Base-by-base conservation (phyloP, 306 rosid genomes). In the Rosa rugosa region DNA sequence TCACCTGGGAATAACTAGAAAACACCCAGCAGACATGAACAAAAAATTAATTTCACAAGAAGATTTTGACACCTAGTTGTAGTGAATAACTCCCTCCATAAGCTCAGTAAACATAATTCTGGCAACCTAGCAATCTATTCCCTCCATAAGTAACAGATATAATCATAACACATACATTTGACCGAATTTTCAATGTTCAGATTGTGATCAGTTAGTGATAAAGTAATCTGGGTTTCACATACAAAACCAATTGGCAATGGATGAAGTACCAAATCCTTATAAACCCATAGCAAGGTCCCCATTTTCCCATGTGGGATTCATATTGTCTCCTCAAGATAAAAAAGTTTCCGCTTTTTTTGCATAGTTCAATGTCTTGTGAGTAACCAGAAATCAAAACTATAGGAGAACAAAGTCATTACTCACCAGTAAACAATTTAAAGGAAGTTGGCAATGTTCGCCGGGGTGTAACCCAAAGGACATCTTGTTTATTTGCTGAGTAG, bases 381-480 rank as follows among this genome's bases (percentile, higher is more conserved):
- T 18, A 12, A 31, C 49, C 25, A 72, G 64, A 66, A 64, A 54
- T 65, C 53, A 64, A 83, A 50, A 73, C 79, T n/a, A 77, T 76
- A n/a, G 27, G 51, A 72, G 23, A 4, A 57, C 18, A 34, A 46
- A 23, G 53, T 41, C 49, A 42, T 72, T 38, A 79, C 89, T 82
- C 77, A 93, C 99, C 99, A 20, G 99, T 95, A 84, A 95, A 95
- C 74, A 95, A 80, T 76, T 90, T 89, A 86, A 95, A 95, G 27
- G 98, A 80, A 1, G 92, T 87, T 42, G 98, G 99, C 81, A 91
- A 80, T 72, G 82, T 17, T 82, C 99, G 86, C 69, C 62, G 56
- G 12, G 99, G 99, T 44, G 75, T 82, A 36, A 88, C 99, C 91
- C 88, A 86, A 80, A 86, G 88, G 53, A 95, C 76, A 72, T 95